Conservation (phyloP, 176 grass and related monocot species). For the Avena insularis region DNA sequence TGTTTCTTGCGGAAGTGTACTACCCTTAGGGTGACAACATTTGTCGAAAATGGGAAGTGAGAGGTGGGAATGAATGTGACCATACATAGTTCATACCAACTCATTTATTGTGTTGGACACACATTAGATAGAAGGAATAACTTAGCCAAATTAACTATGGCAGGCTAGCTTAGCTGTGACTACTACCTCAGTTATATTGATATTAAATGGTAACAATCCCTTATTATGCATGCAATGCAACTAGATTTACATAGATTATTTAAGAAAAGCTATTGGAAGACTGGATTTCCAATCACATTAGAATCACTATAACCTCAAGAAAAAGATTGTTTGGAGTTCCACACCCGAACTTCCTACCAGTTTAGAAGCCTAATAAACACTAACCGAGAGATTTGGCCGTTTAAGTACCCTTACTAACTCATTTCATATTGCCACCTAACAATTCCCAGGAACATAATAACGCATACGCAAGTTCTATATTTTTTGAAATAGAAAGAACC, state of each 20-base stretch:
- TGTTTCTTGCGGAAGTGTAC: neutral
- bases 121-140: neutral
- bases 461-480: neutral
- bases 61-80: neutral
- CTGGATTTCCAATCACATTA: neutral
- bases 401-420: conserved; percentile 7
- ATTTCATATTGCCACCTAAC: neutral
- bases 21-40: neutral
- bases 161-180: neutral
- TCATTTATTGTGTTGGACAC: neutral
- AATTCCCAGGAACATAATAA: neutral
- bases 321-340: neutral
- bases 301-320: neutral
- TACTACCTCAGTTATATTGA: conserved; percentile 6
- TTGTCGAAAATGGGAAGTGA: neutral
- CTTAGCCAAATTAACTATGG: conserved; percentile 4
- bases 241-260: neutral
- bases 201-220: neutral
- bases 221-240: neutral
- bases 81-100: neutral
- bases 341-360: neutral
- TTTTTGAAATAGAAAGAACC: neutral
- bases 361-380: neutral
- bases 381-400: neutral
- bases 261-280: neutral